phyloP scores from a whole-genome alignment of 768 basidiomycete species.

The Boletus rubropictus region DNA sequence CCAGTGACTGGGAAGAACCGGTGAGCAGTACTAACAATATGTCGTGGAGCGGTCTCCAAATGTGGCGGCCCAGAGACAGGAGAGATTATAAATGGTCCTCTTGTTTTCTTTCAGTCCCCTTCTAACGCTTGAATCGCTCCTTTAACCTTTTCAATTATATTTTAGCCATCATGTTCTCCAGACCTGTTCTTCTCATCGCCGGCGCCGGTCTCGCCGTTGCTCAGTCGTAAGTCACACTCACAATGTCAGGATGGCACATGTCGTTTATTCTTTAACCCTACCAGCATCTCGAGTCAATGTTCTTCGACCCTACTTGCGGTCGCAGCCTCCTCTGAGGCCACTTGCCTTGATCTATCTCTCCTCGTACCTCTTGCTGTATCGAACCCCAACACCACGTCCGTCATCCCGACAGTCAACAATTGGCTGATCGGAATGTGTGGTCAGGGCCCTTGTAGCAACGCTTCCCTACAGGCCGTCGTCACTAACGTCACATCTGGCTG shows the following conservation, averaged over 20 bases:
- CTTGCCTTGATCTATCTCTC: conserved; percentile 38
- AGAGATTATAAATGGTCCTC: conserved; percentile 14
- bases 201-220: conserved; percentile 37
- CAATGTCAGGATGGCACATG: not conserved
- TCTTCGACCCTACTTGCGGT: conserved; percentile 40
- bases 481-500: conserved; percentile 51
- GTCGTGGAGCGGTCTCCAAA: not conserved
- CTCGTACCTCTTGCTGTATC: conserved; percentile 26
- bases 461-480: conserved; percentile 50
- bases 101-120: not conserved
- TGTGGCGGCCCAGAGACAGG: not conserved
- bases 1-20: not conserved
- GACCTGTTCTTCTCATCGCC: conserved; percentile 23
- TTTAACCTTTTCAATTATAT: not conserved
- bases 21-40: not conserved
- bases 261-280: not conserved
- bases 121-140: not conserved
- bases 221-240: conserved; percentile 36
- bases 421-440: conserved; percentile 60
- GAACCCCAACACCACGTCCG: conserved; percentile 26
- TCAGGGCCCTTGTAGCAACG: conserved; percentile 50
- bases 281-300: conserved; percentile 36
- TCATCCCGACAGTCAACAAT: conserved; percentile 42
- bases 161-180: conserved; percentile 23
- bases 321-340: conserved; percentile 31